Base-by-base conservation (phyloP, 352 stramenopile genomes). In the Phytophthora uliginosa region DNA sequence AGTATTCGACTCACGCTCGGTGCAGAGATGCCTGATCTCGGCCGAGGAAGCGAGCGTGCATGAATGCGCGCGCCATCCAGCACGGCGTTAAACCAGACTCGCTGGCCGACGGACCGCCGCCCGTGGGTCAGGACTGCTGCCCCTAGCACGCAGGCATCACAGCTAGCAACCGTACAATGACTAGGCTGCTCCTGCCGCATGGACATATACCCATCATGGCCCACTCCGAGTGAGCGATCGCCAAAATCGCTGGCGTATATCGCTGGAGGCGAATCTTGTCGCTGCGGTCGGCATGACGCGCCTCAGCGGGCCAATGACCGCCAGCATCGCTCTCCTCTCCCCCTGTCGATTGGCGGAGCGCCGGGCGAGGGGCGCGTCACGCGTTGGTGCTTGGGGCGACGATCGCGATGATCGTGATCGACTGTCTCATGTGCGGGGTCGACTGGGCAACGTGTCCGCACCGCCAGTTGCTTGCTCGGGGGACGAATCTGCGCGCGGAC, bases 401-500 rank as follows among this genome's bases (percentile, higher is more conserved):
- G 36, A 55, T 60, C 55, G 52, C 63, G 8, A 33, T 22, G 51
- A 51, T 64, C 58, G 36, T 45, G 36, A 45, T 45, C 36, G 36
- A 45, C 69, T 72, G 69, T 76, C 69, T 76, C 69, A 76, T 76
- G 51, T 64, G 55, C 33, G 15, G 53, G 40, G 65, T 66, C 65
- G 65, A 73, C 57, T 73, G 54, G 55, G n/a, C 57, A 62, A 45
- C 36, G 36, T 45, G 36, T 45, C 36, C 18, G 36, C 36, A 58
- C 40, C 24, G 54, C 54, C 52, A 22, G 26, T 66, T 62, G 50
- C 65, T 48, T 57, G 63, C 63, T 56, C 33, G 59, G 50, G 28
- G 26, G 50, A 66, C 62, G 69, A 72, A 71, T 76, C 68, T 75
- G 55, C 48, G 60, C 22, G 54, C 18, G 36, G 36, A 45, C 36